Percentiles rank a stretch among this genome's conserved stretches.
Conservation (phyloP, 1,139 yeast species). For the Suhomyces yuchorum region DNA sequence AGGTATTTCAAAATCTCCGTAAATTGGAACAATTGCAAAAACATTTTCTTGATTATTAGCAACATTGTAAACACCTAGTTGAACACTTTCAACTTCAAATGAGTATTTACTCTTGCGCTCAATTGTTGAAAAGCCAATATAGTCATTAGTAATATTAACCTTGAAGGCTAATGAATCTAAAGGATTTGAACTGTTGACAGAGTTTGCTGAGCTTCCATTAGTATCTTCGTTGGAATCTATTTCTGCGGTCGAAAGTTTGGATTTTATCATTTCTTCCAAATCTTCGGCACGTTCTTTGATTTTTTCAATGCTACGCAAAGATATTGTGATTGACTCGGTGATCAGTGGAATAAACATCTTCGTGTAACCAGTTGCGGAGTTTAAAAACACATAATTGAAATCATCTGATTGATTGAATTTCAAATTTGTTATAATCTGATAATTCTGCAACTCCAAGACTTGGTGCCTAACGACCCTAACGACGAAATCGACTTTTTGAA, state of each 20-base stretch:
- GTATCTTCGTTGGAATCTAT: background rate
- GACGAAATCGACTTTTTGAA: conserved; percentile 26
- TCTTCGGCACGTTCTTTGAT: conserved; percentile 19
- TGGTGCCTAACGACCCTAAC: conserved; percentile 16
- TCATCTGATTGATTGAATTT: conserved; percentile 21
- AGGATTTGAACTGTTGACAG: background rate
- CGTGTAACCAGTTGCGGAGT: conserved; percentile 35
- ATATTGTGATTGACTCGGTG: conserved; percentile 21
- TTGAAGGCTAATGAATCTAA: conserved; percentile 26
- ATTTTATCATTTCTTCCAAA: conserved; percentile 13
- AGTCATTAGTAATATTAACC: conserved; percentile 34
- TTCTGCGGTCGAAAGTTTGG: background rate
- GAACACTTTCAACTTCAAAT: conserved; percentile 34
- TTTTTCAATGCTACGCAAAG: conserved; percentile 13
- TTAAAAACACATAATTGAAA: conserved; percentile 22
- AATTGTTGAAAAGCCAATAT: conserved; percentile 38
- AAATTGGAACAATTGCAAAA: conserved; percentile 26
- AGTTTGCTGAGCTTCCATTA: background rate
- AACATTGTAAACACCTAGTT: conserved; percentile 27
- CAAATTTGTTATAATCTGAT: conserved; percentile 29
- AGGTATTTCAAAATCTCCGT: conserved; percentile 46
- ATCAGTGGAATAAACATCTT: conserved; percentile 37
- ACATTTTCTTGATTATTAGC: conserved; percentile 17
- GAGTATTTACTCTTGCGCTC: conserved; percentile 36
- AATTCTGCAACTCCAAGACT: conserved; percentile 33